Evolutionary conservation across 768 basidiomycete genomes (phyloP), one percentile per base, ranked within the genome.

Genomic region (Boletus rex-veris): DNA sequence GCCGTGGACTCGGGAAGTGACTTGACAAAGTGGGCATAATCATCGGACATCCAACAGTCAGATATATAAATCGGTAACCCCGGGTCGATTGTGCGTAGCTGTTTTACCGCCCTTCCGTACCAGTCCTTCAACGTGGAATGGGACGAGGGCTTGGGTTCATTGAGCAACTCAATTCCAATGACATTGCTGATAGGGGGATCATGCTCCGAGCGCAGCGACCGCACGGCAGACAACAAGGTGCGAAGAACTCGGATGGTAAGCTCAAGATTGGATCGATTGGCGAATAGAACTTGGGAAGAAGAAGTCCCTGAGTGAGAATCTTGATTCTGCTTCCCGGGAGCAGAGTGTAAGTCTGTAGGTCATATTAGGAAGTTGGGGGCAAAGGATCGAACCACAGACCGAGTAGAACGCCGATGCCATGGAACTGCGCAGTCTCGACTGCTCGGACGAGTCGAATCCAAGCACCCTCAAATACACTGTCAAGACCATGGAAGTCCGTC

Each of bases 41-140:
- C 72, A 26, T 84, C 79, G 1, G 83, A 77, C 62, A 80, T 76
- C 90, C 90, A 94, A 41, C 84, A 83, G 61, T 94, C 91, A 5
- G 80, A 77, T 45, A 92, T 73, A 69, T 89, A 88, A 10, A 92
- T 64, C 3, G 91, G 88, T 19, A 92, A 74, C 3, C 73, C 70
- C 0, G 78, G 67, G 48, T 83, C 79, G 49, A 85, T 64, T 0
- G 64, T 49, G 11, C 81, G 80, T 2, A 92, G 58, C 3, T 75
- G 74, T 15, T 69, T 66, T 55, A 90, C 81, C 2, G 83, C 80
- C 5, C 72, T 64, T 19, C 68, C 62, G 64, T 92, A 92, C 86
- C 87, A 92, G 28, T 66, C 63, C 58, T 81, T 75, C 8, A 92
- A 74, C 4, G 69, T 66, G 30, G 68, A 52, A 61, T 85, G 82